Evolutionary conservation across 2,329 filamentous ascomycete genomes (phyloP), one percentile per base, ranked within the genome.

Genomic region (Penicillium sp.): DNA sequence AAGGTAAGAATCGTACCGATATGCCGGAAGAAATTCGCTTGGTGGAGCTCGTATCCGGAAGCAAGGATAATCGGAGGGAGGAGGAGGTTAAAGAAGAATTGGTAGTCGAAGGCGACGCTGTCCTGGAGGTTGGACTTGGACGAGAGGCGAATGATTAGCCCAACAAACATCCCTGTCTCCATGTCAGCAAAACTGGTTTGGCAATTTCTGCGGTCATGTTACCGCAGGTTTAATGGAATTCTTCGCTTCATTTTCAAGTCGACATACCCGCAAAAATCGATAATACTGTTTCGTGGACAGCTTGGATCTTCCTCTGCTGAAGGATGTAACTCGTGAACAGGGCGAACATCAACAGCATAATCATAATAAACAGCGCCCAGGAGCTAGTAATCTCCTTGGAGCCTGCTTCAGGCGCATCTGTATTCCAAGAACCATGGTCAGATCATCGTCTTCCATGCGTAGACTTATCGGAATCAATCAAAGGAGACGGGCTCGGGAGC

Each of bases 11-110:
- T 99, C 7, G 92, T 96, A 65, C 95, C 94, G 64, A 98, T 97
- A 73, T 99, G 97, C 68, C 94, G 90, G 80, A 99, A 99, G 85
- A 99, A 99, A 81, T 99, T 99, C 70, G 92, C 93, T 81, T 99
- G 95, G 78, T 99, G 95, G 64, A 99, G 80, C 79, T 99, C 95
- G 80, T 98, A 99, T 58, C 95, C 95, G 17, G 94, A 97, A 17
- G 93, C 94, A 30, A 99, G 85, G 76, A 99, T 99, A 75, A 99
- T 99, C 60, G 95, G 95, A 40, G 95, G 95, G n/a, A 99, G 90
- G 13, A 99, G 87, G 50, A 99, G 87, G 79, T 99, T 99, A 85
- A 99, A 99, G 84, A 99, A 99, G 83, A 98, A 97, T 76, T 98
- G 93, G 77, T 97, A 97, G 82, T 98, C 91, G 83, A 99, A 99